Conservation (phyloP, 495 filamentous ascomycete species). For the Geopyxis carbonaria region DNA sequence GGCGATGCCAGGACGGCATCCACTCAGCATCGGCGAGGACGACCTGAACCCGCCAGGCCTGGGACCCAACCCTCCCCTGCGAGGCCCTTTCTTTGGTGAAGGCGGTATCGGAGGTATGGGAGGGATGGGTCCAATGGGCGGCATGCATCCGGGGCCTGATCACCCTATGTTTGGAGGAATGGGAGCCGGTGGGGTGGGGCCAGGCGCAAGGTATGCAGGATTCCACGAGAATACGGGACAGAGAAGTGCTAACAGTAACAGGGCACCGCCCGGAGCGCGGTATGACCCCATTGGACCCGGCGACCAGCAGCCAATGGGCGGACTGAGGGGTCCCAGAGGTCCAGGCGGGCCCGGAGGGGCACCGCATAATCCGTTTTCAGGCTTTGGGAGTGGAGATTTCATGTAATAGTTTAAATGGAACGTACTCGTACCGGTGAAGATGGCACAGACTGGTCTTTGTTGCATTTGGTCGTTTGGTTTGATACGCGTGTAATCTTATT, state of each 20-base stretch:
- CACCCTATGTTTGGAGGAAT: constrained; percentile 69
- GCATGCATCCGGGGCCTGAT: constrained; percentile 93
- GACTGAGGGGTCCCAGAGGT: constrained; percentile 32
- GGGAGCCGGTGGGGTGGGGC: constrained; percentile 32
- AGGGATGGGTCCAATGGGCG: constrained; percentile 34
- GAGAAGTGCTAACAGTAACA: constrained; percentile 21
- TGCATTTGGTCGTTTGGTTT: no score
- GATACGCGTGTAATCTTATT: no score
- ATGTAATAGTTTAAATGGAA: constrained; percentile 4
- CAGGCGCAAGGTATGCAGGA: constrained; percentile 33
- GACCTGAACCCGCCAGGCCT: constrained; percentile 80
- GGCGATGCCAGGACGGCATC: constrained; percentile 32
- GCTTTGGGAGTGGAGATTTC: constrained; percentile 6
- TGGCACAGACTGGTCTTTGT: no score
- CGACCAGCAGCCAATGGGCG: constrained; percentile 32
- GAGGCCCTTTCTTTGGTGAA: constrained; percentile 40
- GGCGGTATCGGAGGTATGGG: constrained; percentile 32
- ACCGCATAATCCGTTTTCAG: constrained; percentile 3
- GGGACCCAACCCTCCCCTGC: constrained; percentile 66
- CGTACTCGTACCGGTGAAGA: no score
- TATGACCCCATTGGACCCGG: constrained; percentile 80
- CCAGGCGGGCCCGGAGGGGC: constrained; percentile 29
- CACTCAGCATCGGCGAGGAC: constrained; percentile 55
- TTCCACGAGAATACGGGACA: not conserved
- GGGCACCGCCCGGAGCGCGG: constrained; percentile 40